These are phyloP conservation scores for Lactuca saligna DNA, from an alignment of 129 eudicot genomes.

Conservation along the genomic window DNA sequence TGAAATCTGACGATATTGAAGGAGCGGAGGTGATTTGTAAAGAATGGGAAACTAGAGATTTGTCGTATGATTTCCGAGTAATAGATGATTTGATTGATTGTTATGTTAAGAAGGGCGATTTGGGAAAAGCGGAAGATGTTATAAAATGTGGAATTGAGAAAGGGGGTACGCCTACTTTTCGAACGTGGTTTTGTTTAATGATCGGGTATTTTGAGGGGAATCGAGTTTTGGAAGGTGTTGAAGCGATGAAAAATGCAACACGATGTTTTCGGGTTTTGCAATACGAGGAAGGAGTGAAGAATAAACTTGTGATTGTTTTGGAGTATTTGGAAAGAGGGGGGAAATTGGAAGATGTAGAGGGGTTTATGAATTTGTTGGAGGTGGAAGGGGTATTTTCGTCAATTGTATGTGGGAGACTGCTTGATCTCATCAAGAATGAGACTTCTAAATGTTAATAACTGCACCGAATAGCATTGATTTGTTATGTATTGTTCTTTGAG, in stretches of 20 bases:
- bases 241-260: slow-evolving; percentile 48
- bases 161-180: slow-evolving; percentile 41
- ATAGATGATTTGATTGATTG: slow-evolving; percentile 39
- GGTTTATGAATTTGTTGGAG: slow-evolving; percentile 21
- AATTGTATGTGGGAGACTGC: slow-evolving; percentile 23
- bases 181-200: slow-evolving; percentile 52
- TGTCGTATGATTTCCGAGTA: slow-evolving; percentile 46
- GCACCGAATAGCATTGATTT: neutral
- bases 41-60: slow-evolving; percentile 49
- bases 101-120: slow-evolving; percentile 39
- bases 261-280: neutral
- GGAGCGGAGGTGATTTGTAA: slow-evolving; percentile 48
- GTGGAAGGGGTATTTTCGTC: slow-evolving; percentile 32
- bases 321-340: slow-evolving; percentile 35
- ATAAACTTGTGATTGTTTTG: slow-evolving; percentile 32
- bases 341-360: slow-evolving; percentile 29
- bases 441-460: neutral
- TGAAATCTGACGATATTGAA: slow-evolving; percentile 55
- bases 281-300: slow-evolving; percentile 28
- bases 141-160: slow-evolving; percentile 29
- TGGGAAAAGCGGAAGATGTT: slow-evolving; percentile 54
- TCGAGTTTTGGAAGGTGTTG: slow-evolving; percentile 43
- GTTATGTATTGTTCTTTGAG: neutral
- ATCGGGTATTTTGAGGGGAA: slow-evolving; percentile 41
- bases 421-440: slow-evolving; percentile 13